These are phyloP conservation scores for Sanghuangporus weigelae DNA, from an alignment of 1,284 basidiomycete genomes.

Conservation along the genomic window DNA sequence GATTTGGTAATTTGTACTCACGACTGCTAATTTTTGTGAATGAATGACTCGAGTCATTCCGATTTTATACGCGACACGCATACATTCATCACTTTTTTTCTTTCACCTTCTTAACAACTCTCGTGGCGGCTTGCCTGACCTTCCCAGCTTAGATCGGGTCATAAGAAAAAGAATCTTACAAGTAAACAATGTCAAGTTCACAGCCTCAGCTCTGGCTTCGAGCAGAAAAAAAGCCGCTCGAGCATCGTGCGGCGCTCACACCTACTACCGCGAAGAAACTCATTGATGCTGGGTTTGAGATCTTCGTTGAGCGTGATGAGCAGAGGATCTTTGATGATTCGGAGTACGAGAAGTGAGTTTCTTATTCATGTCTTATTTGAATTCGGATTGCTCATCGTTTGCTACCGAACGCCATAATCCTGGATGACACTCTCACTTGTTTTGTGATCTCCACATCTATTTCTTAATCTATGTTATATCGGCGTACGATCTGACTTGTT, in stretches of 20 bases:
- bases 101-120: neutral
- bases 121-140: neutral
- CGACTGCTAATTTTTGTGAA: conserved; percentile 9
- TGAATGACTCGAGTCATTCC: neutral
- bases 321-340: conserved; percentile 94
- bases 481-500: neutral
- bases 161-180: neutral
- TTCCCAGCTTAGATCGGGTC: neutral
- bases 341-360: conserved; percentile 86
- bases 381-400: neutral
- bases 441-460: conserved; percentile 3
- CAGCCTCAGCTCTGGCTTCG: conserved; percentile 70
- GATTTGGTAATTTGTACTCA: neutral
- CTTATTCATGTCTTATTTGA: neutral
- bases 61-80: neutral
- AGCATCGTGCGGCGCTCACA: conserved; percentile 90
- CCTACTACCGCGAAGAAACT: conserved; percentile 89
- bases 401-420: neutral
- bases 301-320: conserved; percentile 90
- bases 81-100: neutral
- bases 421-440: neutral
- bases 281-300: conserved; percentile 87
- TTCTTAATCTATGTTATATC: neutral
- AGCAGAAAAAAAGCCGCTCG: conserved; percentile 93
- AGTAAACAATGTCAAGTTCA: neutral